A percentile compares a stretch with the other conserved stretches of the same genome.
Conservation (phyloP, 2,329 filamentous ascomycete genomes). For the Didymella exigua region DNA sequence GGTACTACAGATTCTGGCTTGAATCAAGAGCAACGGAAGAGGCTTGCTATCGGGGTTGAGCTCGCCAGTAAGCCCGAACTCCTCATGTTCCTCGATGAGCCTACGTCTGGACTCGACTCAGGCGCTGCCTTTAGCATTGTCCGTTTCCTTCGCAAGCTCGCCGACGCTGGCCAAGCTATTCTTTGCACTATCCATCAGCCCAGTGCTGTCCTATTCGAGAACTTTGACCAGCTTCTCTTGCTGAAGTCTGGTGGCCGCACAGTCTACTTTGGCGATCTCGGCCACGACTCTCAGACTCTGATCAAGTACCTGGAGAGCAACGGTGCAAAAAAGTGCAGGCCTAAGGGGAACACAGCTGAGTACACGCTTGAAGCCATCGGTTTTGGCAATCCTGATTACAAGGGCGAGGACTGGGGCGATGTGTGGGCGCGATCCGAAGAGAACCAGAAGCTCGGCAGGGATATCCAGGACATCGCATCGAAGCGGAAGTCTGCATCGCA, state of each 20-base stretch:
- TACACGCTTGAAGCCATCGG: conserved; percentile 58
- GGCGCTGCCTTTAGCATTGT: conserved; percentile 70
- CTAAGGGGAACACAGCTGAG: conserved; percentile 61
- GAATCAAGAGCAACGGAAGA: conserved; percentile 70
- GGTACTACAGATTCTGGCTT: conserved; percentile 57
- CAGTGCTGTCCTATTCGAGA: conserved; percentile 67
- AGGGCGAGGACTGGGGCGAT: conserved; percentile 54
- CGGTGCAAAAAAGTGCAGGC: conserved; percentile 59
- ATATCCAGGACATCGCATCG: conserved; percentile 50
- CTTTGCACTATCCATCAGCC: conserved; percentile 75
- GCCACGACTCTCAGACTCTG: conserved; percentile 49
- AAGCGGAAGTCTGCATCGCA: conserved; percentile 41
- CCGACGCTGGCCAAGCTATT: conserved; percentile 69
- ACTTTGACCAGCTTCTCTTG: conserved; percentile 70
- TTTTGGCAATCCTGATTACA: conserved; percentile 51
- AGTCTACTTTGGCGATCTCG: conserved; percentile 68
- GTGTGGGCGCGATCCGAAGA: conserved; percentile 51
- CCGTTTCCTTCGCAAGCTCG: conserved; percentile 69
- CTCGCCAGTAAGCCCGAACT: conserved; percentile 70
- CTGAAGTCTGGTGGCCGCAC: conserved; percentile 69
- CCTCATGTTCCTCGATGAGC: conserved; percentile 78
- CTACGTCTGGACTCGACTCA: conserved; percentile 74
- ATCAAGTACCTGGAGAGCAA: conserved; percentile 60
- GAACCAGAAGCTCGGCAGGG: conserved; percentile 47
- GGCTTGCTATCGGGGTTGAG: conserved; percentile 67